phyloP scores from a whole-genome alignment of 2,329 filamentous ascomycete species.

The Phoma herbarum region DNA sequence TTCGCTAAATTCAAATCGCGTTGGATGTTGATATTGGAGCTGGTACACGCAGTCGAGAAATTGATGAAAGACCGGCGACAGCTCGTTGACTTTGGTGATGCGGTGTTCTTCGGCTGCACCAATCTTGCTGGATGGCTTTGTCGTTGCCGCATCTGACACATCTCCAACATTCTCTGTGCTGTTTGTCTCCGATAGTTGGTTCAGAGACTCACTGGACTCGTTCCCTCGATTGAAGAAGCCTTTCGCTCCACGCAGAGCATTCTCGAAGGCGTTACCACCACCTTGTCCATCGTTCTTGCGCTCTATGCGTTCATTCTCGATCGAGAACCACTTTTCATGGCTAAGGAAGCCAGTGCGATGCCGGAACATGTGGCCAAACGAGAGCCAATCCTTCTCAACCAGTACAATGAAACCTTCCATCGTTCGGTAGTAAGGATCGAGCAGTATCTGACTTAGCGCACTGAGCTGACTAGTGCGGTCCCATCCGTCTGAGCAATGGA shows the following conservation, averaged over 20 bases:
- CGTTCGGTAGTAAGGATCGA: constrained; percentile 95
- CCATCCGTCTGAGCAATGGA: constrained; percentile 99
- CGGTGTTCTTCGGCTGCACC: constrained; percentile 65
- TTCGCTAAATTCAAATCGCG: constrained; percentile 95
- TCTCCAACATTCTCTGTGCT: constrained; percentile 63
- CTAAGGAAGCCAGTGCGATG: constrained; percentile 87
- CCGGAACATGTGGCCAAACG: constrained; percentile 97
- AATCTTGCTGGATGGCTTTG: constrained; percentile 46
- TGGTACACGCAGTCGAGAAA: constrained; percentile 96
- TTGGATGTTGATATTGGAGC: constrained; percentile 82
- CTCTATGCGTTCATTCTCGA: constrained; percentile 81
- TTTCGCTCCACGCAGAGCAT: constrained; percentile 82
- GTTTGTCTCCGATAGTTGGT: constrained; percentile 60
- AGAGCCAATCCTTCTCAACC: constrained; percentile 97
- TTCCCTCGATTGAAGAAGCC: constrained; percentile 88
- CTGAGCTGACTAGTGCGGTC: constrained; percentile 96
- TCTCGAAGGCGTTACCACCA: constrained; percentile 82
- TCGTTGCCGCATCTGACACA: constrained; percentile 51
- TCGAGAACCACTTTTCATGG: constrained; percentile 92
- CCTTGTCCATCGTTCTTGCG: constrained; percentile 41
- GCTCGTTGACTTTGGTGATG: constrained; percentile 84
- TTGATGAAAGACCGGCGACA: constrained; percentile 96
- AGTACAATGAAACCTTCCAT: constrained; percentile 93
- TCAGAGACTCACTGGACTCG: constrained; percentile 68
- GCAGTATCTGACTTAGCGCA: constrained; percentile 87